Evolutionary conservation across 495 filamentous ascomycete genomes (phyloP).

Genomic region (Cudoniella acicularis): DNA sequence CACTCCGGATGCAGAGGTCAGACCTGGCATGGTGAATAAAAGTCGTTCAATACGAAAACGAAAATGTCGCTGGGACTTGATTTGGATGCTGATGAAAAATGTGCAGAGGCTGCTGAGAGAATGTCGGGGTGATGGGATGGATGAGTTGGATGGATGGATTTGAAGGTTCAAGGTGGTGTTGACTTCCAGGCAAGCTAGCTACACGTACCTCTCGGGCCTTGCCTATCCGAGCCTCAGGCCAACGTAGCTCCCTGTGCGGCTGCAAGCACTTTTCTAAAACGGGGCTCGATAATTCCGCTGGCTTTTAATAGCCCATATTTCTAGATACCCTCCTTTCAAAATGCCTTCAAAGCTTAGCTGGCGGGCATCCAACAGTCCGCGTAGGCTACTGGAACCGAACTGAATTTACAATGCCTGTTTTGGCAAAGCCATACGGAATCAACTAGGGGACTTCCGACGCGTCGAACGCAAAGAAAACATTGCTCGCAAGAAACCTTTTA

Average conservation of each 20-base stretch:
- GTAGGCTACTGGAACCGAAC: neutral
- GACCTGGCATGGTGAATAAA: conserved; percentile 67
- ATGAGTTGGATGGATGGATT: too few species aligned
- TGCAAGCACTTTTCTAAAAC: neutral
- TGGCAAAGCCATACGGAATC: neutral
- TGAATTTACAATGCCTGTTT: neutral
- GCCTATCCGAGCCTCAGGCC: neutral
- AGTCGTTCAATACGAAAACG: neutral
- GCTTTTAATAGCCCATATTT: neutral
- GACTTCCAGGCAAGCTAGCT: neutral
- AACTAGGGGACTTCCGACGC: neutral
- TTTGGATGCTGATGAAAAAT: neutral
- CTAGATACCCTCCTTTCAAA: neutral
- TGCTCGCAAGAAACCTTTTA: neutral
- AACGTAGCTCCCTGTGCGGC: neutral
- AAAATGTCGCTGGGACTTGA: neutral
- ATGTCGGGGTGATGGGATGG: neutral
- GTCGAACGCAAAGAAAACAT: neutral
- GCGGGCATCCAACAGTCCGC: neutral
- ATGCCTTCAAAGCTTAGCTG: neutral
- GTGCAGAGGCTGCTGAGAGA: neutral
- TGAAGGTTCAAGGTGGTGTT: neutral
- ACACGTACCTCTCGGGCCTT: too few species aligned
- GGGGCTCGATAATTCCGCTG: neutral
- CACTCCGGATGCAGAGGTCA: conserved; percentile 90